These are phyloP conservation scores for Neurospora hispaniola DNA, from an alignment of 495 filamentous ascomycete genomes.

Conservation along the genomic window DNA sequence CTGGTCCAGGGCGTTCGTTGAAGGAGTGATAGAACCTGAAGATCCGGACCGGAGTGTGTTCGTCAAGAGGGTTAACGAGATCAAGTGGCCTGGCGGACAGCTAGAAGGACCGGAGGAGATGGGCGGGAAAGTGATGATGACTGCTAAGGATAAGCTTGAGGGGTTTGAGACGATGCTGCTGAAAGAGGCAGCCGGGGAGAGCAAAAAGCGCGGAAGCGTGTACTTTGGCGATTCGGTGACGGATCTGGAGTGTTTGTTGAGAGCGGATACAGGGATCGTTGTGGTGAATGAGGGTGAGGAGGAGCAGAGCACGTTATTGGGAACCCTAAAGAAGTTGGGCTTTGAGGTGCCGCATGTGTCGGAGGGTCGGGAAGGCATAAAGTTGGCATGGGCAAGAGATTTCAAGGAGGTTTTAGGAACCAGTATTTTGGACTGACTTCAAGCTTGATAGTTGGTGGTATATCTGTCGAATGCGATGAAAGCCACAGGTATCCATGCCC, in stretches of 20 bases:
- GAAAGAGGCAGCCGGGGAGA: neutral
- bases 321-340: slow-evolving; percentile 26
- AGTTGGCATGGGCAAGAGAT: slow-evolving; percentile 21
- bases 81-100: slow-evolving; percentile 19
- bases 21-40: slow-evolving; percentile 13
- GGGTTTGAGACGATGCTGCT: slow-evolving; percentile 6
- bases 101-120: slow-evolving; percentile 24
- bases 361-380: neutral
- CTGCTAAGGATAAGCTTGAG: slow-evolving; percentile 17
- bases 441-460: neutral
- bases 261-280: slow-evolving; percentile 25
- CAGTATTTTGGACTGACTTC: slow-evolving; percentile 6
- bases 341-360: slow-evolving; percentile 24
- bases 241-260: slow-evolving; percentile 28
- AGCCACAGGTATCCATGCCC: neutral
- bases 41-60: neutral
- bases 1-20: slow-evolving; percentile 34
- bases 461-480: neutral
- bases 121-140: slow-evolving; percentile 12
- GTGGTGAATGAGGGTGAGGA: slow-evolving; percentile 19
- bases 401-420: slow-evolving; percentile 17
- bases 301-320: slow-evolving; percentile 23
- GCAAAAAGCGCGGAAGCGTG: slow-evolving; percentile 6
- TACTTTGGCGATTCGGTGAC: slow-evolving; percentile 28
- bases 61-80: slow-evolving; percentile 19